Evolutionary conservation across 768 basidiomycete genomes (phyloP).

Genomic region (Boletales sp.): DNA sequence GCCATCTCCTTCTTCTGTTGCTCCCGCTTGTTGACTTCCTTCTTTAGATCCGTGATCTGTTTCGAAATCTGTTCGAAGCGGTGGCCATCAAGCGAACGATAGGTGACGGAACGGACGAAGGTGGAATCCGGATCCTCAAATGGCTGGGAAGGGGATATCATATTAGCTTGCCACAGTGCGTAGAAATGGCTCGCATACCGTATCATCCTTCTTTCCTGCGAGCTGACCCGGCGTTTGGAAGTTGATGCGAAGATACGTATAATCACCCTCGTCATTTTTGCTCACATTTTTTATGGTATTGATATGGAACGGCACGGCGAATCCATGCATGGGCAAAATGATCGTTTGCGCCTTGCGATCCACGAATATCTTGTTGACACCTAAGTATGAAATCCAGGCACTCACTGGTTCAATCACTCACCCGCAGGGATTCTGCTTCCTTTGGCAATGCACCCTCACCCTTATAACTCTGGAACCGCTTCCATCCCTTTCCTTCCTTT

Average conservation of each 20-base stretch:
- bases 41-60: constrained; percentile 93
- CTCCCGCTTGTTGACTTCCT: constrained; percentile 94
- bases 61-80: constrained; percentile 88
- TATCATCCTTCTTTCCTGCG: constrained; percentile 98
- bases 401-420: constrained; percentile 36
- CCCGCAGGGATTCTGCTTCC: constrained; percentile 77
- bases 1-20: constrained; percentile 98
- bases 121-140: constrained; percentile 97
- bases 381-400: constrained; percentile 7
- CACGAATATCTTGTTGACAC: constrained; percentile 66
- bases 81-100: constrained; percentile 84
- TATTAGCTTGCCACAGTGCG: constrained; percentile 3
- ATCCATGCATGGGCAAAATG: constrained; percentile 90
- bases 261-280: constrained; percentile 96
- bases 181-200: constrained; percentile 45
- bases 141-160: constrained; percentile 45
- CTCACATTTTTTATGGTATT: constrained; percentile 97
- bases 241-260: constrained; percentile 92
- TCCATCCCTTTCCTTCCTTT: constrained; percentile 92
- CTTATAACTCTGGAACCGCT: constrained; percentile 95
- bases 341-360: constrained; percentile 90
- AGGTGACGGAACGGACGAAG: constrained; percentile 93
- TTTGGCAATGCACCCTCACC: constrained; percentile 86
- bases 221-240: constrained; percentile 98
- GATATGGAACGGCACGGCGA: constrained; percentile 96